Evolutionary conservation across 108 stramenopile species (phyloP), one percentile per base, ranked within the genome.

Genomic region (Cafeteria roenbergensis): DNA sequence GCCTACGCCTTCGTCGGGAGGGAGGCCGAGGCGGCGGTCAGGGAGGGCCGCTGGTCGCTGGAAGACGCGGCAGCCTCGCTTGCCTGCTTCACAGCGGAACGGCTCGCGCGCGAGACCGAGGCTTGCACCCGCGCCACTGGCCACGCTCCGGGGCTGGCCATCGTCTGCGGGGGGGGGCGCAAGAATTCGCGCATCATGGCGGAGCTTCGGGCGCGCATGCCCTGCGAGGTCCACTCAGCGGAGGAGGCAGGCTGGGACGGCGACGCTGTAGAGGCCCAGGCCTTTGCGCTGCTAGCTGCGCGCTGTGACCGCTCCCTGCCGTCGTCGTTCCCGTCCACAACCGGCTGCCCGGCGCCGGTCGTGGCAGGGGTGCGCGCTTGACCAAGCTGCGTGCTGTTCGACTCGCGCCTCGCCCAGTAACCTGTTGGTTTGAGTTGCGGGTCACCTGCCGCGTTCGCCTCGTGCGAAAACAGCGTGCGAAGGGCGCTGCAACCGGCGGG

Each of bases 211-310:
- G 24, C 20, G n/a, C 29, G 29, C 36, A 8, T 32, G 59, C 22
- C 34, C 2, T 2, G 24, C 21, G 59, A 1, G 21, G 36, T 61
- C 22, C 22, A 2, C 34, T 2, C 34, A 21, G 37, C n/a, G 24
- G 59, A 61, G 20, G n/a, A 12, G 37, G 37, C n/a, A 20, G 59
- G 59, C 20, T 61, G 59, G 59, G 59, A 61, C n/a, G 59, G 59
- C 3, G 59, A 61, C 37, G 22, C 22, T 21, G 2, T 61, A 2
- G 59, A 61, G n/a, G 59, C 59, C 3, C 21, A 9, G 22, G 22
- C 29, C 34, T 37, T 61, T 24, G 59, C 22, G 2, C 30, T 21
- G 20, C 37, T 61, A 2, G 59, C 59, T 3, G 37, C 30, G 22
- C 22, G 59, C 22, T 22, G 36, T 2, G 2, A 29, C 21, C 36